Base-by-base conservation (phyloP, 2,329 filamentous ascomycete species). In the Talaromyces funiculosus region DNA sequence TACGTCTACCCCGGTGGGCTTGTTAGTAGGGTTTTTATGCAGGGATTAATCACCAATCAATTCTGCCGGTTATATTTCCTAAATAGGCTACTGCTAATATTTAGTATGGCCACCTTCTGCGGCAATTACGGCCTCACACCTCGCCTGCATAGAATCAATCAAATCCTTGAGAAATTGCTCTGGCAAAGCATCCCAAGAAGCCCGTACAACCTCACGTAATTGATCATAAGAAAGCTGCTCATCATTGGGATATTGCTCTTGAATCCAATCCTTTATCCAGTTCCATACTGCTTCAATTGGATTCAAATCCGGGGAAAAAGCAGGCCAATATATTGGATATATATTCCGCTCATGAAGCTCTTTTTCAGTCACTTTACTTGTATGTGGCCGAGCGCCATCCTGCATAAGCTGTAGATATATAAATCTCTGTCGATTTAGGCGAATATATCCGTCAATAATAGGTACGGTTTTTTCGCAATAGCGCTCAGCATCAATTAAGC, bases 391-490 rank as follows among this genome's bases (percentile, higher is more conserved):
- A 29, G 33, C 56, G 16, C 56, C 29, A 58, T 47, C 42, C 20
- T 58, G 14, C 29, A 58, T 58, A 2, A 49, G 9, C 31, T 31
- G 14, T 18, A 49, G 45, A 49, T 49, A 49, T 49, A 2, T 1
- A 49, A 29, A 51, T 58, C 51, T 9, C 14, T 58, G 42, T 51
- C 4, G 29, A 51, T 58, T 58, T 2, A 59, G 9, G n/a, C 43
- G 22, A 4, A 59, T 53, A 53, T 59, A 51, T 37, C 31, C 22
- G 16, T 59, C n/a, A 42, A 53, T 51, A 59, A 53, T 49, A 51
- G 29, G 26, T 0, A 53, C n/a, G 1, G 31, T 59, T 18, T 12
- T 22, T 9, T 53, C 16, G 10, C 8, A 59, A 59, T 59, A 53
- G 22, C 33, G 29, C 7, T 53, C 1, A 22, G 56, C 51, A 20